Evolutionary conservation across 2,329 filamentous ascomycete species (phyloP).

Genomic region (Ophiostoma fasciatum): DNA sequence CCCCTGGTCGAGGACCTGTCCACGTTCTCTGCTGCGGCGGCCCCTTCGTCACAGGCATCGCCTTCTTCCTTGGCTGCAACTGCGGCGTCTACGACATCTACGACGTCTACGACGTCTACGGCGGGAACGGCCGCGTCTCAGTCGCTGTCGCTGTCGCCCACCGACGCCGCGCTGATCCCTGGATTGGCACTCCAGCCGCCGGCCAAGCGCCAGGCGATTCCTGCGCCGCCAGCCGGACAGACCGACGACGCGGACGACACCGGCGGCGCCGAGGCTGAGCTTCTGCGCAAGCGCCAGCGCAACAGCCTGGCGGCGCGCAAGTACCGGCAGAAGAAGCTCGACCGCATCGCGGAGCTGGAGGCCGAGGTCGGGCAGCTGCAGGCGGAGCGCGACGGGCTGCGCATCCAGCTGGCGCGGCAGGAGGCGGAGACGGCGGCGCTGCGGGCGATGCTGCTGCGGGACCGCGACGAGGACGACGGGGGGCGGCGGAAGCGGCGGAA

Average conservation of each 20-base stretch:
- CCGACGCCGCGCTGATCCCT: no score
- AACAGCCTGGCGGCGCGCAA: constrained; percentile 49
- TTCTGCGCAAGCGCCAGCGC: constrained; percentile 35
- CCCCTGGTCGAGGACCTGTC: constrained; percentile 1
- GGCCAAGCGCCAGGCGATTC: neutral
- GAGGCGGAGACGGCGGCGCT: constrained; percentile 45
- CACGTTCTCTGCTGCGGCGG: neutral
- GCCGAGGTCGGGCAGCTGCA: constrained; percentile 34
- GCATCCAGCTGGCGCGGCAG: constrained; percentile 37
- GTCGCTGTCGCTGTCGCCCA: no score
- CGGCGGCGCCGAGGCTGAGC: constrained; percentile 11
- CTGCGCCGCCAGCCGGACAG: no score
- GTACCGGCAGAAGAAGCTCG: constrained; percentile 48
- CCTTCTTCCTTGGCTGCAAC: neutral
- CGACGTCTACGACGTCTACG: neutral
- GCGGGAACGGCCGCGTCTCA: no score
- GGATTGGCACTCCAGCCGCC: no score
- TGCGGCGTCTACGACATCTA: neutral
- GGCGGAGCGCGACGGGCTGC: constrained; percentile 40
- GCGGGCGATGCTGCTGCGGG: constrained; percentile 24
- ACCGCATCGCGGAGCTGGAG: constrained; percentile 43
- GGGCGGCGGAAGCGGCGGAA: neutral
- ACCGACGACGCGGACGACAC: neutral
- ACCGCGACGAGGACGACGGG: neutral
- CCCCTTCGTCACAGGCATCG: no score